Evolutionary conservation across 768 basidiomycete genomes (phyloP).

Genomic region (Suillus weaverae): DNA sequence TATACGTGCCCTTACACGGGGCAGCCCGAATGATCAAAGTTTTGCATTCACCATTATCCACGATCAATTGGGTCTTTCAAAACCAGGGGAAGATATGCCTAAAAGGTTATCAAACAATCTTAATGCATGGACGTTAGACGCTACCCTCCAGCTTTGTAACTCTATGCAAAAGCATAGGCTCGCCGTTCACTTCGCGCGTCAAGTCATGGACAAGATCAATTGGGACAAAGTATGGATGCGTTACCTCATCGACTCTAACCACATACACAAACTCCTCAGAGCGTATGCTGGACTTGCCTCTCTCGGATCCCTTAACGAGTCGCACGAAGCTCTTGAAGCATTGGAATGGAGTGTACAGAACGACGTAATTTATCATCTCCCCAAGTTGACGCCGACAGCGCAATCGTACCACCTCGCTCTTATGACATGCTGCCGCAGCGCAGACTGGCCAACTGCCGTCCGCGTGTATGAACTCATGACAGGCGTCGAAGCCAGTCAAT

Average conservation of each 20-base stretch:
- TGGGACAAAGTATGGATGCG: conserved; percentile 26
- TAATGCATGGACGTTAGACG: conserved; percentile 47
- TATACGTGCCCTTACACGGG: conserved; percentile 55
- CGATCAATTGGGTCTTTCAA: conserved; percentile 61
- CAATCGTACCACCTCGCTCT: conserved; percentile 63
- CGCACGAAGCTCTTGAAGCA: conserved; percentile 52
- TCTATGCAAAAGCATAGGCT: conserved; percentile 44
- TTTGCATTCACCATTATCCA: conserved; percentile 64
- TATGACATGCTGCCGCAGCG: conserved; percentile 59
- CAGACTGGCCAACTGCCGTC: conserved; percentile 60
- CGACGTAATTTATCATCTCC: conserved; percentile 47
- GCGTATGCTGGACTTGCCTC: conserved; percentile 46
- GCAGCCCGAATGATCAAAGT: conserved; percentile 58
- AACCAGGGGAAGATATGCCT: conserved; percentile 42
- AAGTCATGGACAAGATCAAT: conserved; percentile 47
- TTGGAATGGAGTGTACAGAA: conserved; percentile 72
- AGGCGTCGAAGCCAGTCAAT: conserved; percentile 57
- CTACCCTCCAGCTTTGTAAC: conserved; percentile 58
- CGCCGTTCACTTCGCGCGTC: conserved; percentile 57
- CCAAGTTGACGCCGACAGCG: conserved; percentile 34
- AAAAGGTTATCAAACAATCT: conserved; percentile 43
- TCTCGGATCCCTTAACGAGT: conserved; percentile 37
- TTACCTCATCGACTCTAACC: conserved; percentile 47
- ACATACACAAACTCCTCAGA: conserved; percentile 62
- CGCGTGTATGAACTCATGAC: conserved; percentile 72